These are phyloP conservation scores for Eustoma russellianum DNA, from an alignment of 257 asterid genomes.

Conservation along the genomic window DNA sequence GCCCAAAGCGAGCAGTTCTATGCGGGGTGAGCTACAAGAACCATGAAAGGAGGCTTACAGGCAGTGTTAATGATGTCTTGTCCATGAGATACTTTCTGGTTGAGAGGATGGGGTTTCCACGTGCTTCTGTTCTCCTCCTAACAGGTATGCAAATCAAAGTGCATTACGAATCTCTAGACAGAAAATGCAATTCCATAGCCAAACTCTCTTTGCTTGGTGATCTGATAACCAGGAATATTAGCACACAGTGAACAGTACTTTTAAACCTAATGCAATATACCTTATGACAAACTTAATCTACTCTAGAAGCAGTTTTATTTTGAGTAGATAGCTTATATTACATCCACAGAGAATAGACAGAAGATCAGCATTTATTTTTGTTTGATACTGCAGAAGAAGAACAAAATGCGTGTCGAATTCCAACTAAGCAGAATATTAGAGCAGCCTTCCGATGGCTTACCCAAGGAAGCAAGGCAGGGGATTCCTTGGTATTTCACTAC, in stretches of 20 bases:
- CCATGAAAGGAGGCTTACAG: constrained; percentile 38
- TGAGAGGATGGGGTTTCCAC: constrained; percentile 47
- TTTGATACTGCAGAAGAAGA: constrained; percentile 46
- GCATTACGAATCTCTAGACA: background rate
- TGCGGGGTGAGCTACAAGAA: constrained; percentile 61
- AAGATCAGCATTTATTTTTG: background rate
- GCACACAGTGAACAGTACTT: no score
- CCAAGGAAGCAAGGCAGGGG: constrained; percentile 58
- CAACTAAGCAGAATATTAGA: constrained; percentile 62
- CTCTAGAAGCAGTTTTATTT: no score
- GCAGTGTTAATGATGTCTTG: constrained; percentile 51
- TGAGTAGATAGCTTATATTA: no score
- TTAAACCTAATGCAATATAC: no score
- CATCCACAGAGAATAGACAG: background rate
- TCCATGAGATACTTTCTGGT: constrained; percentile 43
- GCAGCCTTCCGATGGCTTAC: constrained; percentile 69
- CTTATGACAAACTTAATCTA: no score
- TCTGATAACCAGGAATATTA: background rate
- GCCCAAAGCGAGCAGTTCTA: constrained; percentile 53
- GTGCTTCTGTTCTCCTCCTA: constrained; percentile 43
- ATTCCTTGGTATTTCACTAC: constrained; percentile 79
- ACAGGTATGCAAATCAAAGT: constrained; percentile 36
- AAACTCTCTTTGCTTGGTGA: background rate
- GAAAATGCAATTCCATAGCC: background rate
- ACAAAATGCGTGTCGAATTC: constrained; percentile 29